These are phyloP conservation scores for Nannizziopsis arthrosporioides DNA, from an alignment of 2,329 filamentous ascomycete genomes.

Conservation along the genomic window DNA sequence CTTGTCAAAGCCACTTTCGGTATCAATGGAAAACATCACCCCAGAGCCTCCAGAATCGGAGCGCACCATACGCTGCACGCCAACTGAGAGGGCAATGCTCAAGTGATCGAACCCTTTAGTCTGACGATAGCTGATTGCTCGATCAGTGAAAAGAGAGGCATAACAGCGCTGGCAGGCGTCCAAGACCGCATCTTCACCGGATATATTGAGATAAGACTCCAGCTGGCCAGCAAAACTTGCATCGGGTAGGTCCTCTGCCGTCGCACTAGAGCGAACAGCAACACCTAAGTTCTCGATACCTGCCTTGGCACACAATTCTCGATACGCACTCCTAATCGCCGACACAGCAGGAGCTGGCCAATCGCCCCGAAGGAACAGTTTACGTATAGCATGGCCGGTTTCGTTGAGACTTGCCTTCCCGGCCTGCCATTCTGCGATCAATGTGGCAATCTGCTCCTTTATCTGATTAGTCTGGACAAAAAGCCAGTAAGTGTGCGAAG, in stretches of 20 bases:
- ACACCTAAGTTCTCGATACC: constrained; percentile 16
- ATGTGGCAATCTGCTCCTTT: background rate
- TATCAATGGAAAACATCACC: constrained; percentile 35
- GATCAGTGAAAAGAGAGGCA: constrained; percentile 31
- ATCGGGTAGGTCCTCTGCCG: constrained; percentile 31
- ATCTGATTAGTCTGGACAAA: background rate
- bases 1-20: constrained; percentile 31
- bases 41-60: constrained; percentile 25
- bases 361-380: background rate
- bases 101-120: constrained; percentile 18
- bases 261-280: constrained; percentile 31
- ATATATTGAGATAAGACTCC: constrained; percentile 31
- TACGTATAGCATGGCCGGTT: constrained; percentile 1
- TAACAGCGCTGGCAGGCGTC: constrained; percentile 30
- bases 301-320: background rate
- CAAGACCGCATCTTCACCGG: constrained; percentile 23
- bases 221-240: constrained; percentile 33
- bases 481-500: background rate
- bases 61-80: constrained; percentile 23
- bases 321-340: background rate
- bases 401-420: background rate
- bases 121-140: constrained; percentile 29
- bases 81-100: constrained; percentile 18
- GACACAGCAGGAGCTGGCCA: background rate
- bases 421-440: background rate